Base-by-base conservation (phyloP, 805 yeast genomes). In the Blastobotrys chiropterorum region DNA sequence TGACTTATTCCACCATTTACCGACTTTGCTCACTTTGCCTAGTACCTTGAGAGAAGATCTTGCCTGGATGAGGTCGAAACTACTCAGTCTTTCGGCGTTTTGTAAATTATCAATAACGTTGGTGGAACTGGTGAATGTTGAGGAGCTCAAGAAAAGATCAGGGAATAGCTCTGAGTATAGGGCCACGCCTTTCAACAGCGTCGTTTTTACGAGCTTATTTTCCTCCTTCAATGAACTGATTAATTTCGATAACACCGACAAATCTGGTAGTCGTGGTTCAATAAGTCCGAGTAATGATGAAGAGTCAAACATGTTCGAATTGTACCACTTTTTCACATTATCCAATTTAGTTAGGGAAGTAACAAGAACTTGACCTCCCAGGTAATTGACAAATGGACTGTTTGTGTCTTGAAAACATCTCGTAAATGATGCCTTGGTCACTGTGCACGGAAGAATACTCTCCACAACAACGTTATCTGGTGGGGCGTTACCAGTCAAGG, bases 1-100 rank as follows among this genome's bases (percentile, higher is more conserved):
- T 1, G 74, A 54, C 22, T 77, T 70, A 62, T 79, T 84, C 90
- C 94, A 90, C 96, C 96, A 90, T 66, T 83, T 86, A 31, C 81
- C 74, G 48, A 78, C 80, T 2, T 76, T 67, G 13, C 73, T 71
- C 7, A 76, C 72, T 13, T 72, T 71, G 17, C 82, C 79, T 56
- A 81, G 87, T 11, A 84, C 69, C 53, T 81, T 82, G 56, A 90
- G 72, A 53, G 79, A 80, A 45, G 75, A 74, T 49, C 62, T 58
- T 3, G 63, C 61, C 40, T 59, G 59, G 2, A 63, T 51, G 2
- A 61, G 56, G 15, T 55, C 55, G 8, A 64, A 52, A 3, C 65
- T 65, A 8, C 21, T 11, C 16, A 48, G 38, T 14, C 14, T 26
- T 7, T 31, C 47, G 15, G 38, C 22, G 2, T 20, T 14, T 4